These are phyloP conservation scores for Alternaria sp. DNA, from an alignment of 2,329 filamentous ascomycete species.

Conservation along the genomic window DNA sequence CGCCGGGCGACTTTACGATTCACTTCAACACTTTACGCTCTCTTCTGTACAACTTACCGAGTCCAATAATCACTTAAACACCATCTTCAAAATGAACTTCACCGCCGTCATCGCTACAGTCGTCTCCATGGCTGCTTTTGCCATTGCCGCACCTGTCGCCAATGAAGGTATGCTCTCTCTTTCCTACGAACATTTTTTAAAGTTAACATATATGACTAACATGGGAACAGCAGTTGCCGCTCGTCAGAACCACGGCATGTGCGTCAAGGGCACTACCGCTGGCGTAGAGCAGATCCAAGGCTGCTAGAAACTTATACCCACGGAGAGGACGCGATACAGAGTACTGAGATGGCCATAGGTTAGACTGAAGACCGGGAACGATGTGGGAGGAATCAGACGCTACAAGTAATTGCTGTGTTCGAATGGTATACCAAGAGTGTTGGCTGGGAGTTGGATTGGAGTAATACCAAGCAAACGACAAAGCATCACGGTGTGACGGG, in stretches of 20 bases:
- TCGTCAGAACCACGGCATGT: conserved; percentile 51
- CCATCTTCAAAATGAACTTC: conserved; percentile 47
- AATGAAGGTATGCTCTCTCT: conserved; percentile 31
- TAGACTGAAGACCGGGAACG: no score
- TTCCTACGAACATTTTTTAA: no score
- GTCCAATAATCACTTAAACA: conserved; percentile 10
- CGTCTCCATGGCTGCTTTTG: conserved; percentile 48
- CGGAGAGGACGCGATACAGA: not conserved
- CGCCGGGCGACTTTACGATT: conserved; percentile 43
- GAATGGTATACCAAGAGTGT: not conserved
- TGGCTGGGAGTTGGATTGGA: not conserved
- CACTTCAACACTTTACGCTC: conserved; percentile 13
- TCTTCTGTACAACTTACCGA: conserved; percentile 8
- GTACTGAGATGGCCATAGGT: not conserved
- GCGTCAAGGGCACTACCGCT: conserved; percentile 28
- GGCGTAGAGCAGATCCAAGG: conserved; percentile 12
- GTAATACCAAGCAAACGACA: not conserved
- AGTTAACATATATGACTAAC: conserved; percentile 18
- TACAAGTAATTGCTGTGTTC: no score
- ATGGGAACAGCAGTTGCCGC: conserved; percentile 32
- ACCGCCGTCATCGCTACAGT: conserved; percentile 45
- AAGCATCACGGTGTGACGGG: conserved; percentile 1
- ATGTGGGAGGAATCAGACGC: not conserved
- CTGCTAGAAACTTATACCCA: conserved; percentile 14
- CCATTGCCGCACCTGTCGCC: conserved; percentile 43